A percentile compares a stretch with the other conserved stretches of the same genome.
These are phyloP conservation scores for Jasminum sambac DNA, from an alignment of 257 asterid species.

Conservation along the genomic window DNA sequence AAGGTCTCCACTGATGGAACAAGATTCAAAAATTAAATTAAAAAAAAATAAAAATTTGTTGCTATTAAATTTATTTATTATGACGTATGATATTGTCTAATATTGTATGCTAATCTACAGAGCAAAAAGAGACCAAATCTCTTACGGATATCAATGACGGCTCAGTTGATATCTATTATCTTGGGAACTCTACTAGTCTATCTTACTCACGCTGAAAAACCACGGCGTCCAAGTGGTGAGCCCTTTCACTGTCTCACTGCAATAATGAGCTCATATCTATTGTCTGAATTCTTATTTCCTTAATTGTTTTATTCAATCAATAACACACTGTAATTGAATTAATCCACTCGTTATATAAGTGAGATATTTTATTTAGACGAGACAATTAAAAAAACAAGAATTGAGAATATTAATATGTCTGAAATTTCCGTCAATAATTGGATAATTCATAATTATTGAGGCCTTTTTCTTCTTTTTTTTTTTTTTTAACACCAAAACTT, in stretches of 20 bases:
- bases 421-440: background rate
- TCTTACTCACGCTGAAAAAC: conserved; percentile 84
- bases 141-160: conserved; percentile 95
- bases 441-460: background rate
- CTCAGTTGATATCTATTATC: conserved; percentile 80
- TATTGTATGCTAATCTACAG: conserved; percentile 37
- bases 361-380: too few species aligned
- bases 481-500: background rate
- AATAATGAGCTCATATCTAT: too few species aligned
- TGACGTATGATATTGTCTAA: background rate
- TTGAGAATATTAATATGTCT: too few species aligned
- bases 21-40: background rate
- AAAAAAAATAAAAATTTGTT: background rate
- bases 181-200: conserved; percentile 76
- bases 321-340: too few species aligned
- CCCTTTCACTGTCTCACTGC: background rate
- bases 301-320: too few species aligned
- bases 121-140: conserved; percentile 71
- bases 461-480: background rate
- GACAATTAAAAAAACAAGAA: too few species aligned
- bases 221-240: conserved; percentile 93
- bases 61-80: background rate
- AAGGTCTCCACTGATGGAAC: too few species aligned
- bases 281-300: too few species aligned
- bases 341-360: too few species aligned